Conservation (phyloP, 495 filamentous ascomycete genomes). For the Podospora pseudocomata region DNA sequence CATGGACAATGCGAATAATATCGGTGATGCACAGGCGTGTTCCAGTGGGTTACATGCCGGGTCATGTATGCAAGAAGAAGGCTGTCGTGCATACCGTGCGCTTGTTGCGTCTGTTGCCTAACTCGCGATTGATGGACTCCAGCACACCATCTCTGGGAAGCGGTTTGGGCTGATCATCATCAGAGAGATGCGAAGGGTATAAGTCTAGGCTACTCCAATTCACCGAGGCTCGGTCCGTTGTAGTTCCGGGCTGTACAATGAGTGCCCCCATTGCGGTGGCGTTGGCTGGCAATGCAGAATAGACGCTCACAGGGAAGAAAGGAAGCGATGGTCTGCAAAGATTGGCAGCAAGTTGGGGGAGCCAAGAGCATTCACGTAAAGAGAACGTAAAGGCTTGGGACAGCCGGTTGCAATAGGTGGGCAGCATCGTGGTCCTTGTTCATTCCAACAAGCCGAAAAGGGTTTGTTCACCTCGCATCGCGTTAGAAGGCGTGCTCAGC, state of each 20-base stretch:
- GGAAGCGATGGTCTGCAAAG: slow-evolving; percentile 13
- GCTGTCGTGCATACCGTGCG: slow-evolving; percentile 13
- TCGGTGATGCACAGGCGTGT: slow-evolving; percentile 1
- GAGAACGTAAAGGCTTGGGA: slow-evolving; percentile 19
- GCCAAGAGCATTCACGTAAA: slow-evolving; percentile 26
- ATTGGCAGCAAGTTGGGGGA: slow-evolving; percentile 22
- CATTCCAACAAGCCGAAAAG: neutral
- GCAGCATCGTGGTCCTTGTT: slow-evolving; percentile 6
- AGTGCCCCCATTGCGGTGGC: slow-evolving; percentile 5
- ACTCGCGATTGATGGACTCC: slow-evolving; percentile 6
- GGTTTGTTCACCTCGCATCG: slow-evolving; percentile 19
- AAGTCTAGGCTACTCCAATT: neutral
- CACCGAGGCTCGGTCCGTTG: slow-evolving; percentile 14
- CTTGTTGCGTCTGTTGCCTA: neutral
- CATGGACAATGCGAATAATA: neutral
- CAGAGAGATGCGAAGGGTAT: slow-evolving; percentile 7
- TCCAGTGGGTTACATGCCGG: slow-evolving; percentile 1
- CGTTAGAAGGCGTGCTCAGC: slow-evolving; percentile 27
- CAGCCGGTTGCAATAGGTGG: slow-evolving; percentile 9
- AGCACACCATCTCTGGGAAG: slow-evolving; percentile 13
- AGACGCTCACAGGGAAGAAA: slow-evolving; percentile 13
- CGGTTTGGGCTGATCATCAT: slow-evolving; percentile 14
- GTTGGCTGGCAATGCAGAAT: neutral
- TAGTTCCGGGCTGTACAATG: slow-evolving; percentile 1
- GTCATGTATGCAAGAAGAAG: slow-evolving; percentile 17